A percentile compares a stretch with the other conserved stretches of the same genome.
phyloP scores from a whole-genome alignment of 2,329 filamentous ascomycete species.

The Aspergillus tamarii region DNA sequence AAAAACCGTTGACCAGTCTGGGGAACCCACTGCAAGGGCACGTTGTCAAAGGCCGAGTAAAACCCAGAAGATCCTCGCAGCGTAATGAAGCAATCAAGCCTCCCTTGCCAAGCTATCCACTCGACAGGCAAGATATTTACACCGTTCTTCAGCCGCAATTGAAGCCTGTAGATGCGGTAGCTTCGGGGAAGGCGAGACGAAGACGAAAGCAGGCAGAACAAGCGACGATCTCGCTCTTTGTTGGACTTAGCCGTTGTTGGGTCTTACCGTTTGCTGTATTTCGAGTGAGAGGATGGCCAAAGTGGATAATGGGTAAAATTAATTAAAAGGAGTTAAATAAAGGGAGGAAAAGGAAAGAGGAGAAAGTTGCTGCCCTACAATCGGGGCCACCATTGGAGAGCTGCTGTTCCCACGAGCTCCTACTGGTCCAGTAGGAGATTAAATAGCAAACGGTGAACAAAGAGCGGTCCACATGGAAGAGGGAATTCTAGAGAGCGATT shows the following conservation, averaged over 20 bases:
- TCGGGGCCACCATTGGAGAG: background rate
- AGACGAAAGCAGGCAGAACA: background rate
- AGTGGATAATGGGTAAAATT: background rate
- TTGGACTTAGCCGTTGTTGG: constrained; percentile 1
- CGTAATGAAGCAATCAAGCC: background rate
- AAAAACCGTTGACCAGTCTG: background rate
- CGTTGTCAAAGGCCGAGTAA: constrained; percentile 2
- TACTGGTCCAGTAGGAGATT: background rate
- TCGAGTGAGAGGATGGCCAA: background rate
- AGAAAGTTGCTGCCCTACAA: background rate
- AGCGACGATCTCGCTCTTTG: constrained; percentile 7
- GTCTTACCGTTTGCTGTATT: background rate
- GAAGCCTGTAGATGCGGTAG: background rate
- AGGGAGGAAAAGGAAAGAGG: background rate
- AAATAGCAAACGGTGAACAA: background rate
- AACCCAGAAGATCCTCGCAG: background rate
- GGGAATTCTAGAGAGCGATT: too few species aligned
- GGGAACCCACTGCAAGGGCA: background rate
- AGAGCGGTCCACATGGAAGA: background rate
- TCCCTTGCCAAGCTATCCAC: constrained; percentile 1
- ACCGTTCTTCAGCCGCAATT: constrained; percentile 2
- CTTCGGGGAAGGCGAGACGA: background rate
- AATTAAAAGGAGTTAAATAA: background rate
- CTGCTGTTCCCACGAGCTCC: background rate
- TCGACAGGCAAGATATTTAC: background rate